Percentiles rank a stretch among this genome's conserved stretches.
phyloP scores from a whole-genome alignment of 2,329 filamentous ascomycete genomes.

The Claviceps spartinae region DNA sequence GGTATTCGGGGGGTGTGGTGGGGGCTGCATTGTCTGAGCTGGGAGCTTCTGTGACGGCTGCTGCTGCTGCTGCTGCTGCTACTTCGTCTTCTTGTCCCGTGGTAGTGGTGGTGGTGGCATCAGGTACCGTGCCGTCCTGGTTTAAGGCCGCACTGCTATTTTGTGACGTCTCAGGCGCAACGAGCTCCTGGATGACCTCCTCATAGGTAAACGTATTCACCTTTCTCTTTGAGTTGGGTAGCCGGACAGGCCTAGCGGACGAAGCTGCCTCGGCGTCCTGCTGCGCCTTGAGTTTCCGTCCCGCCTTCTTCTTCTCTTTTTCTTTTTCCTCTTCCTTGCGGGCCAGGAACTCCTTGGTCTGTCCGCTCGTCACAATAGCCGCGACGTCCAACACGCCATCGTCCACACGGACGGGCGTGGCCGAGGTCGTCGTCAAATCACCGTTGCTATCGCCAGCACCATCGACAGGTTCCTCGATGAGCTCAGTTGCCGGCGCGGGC shows the following conservation, averaged over 20 bases:
- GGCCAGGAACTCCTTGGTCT: conserved; percentile 69
- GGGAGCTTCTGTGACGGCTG: neutral
- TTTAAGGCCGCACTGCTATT: conserved; percentile 5
- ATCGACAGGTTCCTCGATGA: conserved; percentile 25
- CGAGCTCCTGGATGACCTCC: conserved; percentile 46
- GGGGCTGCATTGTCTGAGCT: conserved; percentile 8
- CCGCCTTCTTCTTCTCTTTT: conserved; percentile 57
- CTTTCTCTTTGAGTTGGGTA: conserved; percentile 61
- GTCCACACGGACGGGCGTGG: conserved; percentile 26
- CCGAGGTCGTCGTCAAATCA: conserved; percentile 11
- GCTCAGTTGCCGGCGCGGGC: conserved; percentile 5
- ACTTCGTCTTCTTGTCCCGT: conserved; percentile 4
- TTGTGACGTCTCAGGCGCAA: conserved; percentile 23
- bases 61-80: conserved; percentile 4
- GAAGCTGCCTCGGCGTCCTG: conserved; percentile 39
- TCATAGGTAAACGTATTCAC: conserved; percentile 63
- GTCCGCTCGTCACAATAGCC: conserved; percentile 69
- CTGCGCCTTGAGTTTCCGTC: conserved; percentile 32
- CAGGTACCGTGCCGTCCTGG: neutral
- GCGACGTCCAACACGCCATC: conserved; percentile 75
- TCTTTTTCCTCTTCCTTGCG: conserved; percentile 76
- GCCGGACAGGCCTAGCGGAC: conserved; percentile 40
- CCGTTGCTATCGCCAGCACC: conserved; percentile 23
- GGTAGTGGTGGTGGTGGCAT: neutral
- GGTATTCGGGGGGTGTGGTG: conserved; percentile 27